These are phyloP conservation scores for Thuidium tamariscinum DNA, from an alignment of 225 moss, liverwort and hornwort species.

Conservation along the genomic window DNA sequence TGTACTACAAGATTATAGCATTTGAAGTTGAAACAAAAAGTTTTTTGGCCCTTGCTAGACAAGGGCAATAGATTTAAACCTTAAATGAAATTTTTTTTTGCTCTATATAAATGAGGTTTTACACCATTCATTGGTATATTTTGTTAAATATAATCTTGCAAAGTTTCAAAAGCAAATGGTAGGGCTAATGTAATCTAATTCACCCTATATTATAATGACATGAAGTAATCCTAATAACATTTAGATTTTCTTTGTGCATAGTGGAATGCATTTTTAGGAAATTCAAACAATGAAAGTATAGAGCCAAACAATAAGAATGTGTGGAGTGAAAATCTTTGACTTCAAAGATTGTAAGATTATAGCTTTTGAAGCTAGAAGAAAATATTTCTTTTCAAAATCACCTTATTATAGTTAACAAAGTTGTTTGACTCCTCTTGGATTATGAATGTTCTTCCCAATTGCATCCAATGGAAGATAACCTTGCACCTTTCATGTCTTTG, in stretches of 20 bases:
- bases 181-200: background rate
- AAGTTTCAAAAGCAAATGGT: background rate
- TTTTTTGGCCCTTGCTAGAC: fast-evolving
- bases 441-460: too few relatives aligned
- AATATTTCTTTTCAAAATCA: background rate
- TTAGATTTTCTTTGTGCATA: background rate
- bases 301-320: fast-evolving
- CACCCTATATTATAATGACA: fast-evolving
- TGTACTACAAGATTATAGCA: background rate
- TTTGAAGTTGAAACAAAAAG: background rate
- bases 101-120: fast-evolving
- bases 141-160: background rate
- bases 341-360: background rate
- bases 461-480: fast-evolving
- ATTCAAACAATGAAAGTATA: fast-evolving
- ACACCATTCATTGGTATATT: background rate
- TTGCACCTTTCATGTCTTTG: background rate
- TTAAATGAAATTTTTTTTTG: background rate
- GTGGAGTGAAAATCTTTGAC: background rate
- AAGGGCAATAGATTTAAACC: background rate
- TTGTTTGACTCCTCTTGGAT: background rate
- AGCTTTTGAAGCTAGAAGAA: background rate
- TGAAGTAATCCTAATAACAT: background rate
- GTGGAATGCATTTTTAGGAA: fast-evolving
- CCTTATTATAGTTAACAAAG: too few relatives aligned